Conservation (phyloP, 2,329 filamentous ascomycete genomes). For the Hymenotorrendiella dingleyae region DNA sequence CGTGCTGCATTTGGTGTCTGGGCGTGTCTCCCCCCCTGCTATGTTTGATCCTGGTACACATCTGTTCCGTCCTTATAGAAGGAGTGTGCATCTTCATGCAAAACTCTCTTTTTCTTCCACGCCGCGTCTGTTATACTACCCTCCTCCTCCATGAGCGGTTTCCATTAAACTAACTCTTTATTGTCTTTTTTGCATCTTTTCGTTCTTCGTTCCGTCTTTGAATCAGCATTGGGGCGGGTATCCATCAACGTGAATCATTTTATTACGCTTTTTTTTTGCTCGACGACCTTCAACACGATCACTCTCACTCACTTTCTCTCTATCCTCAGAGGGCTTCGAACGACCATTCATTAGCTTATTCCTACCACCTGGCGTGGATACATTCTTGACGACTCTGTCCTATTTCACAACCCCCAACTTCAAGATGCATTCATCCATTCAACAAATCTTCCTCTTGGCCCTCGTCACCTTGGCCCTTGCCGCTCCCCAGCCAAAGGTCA, state of each 20-base stretch:
- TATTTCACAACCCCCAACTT: slow-evolving; percentile 6
- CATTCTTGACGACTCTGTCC: slow-evolving; percentile 7
- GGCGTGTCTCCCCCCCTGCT: slow-evolving; percentile 11
- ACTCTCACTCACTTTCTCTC: slow-evolving; percentile 10
- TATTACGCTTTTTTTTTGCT: slow-evolving; percentile 5
- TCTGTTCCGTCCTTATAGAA: slow-evolving; percentile 16
- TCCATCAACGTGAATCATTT: slow-evolving; percentile 17
- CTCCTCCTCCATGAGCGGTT: slow-evolving; percentile 8
- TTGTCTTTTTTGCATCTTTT: slow-evolving; percentile 11
- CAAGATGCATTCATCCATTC: slow-evolving; percentile 28
- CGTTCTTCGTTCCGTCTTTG: slow-evolving; percentile 15
- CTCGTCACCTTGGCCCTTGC: slow-evolving; percentile 42
- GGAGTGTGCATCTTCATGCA: slow-evolving; percentile 21
- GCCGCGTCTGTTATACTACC: slow-evolving; percentile 21
- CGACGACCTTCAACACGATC: no score
- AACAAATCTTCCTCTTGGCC: slow-evolving; percentile 38
- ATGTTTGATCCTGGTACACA: slow-evolving; percentile 25
- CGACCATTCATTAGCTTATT: slow-evolving; percentile 15
- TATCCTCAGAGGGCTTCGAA: slow-evolving; percentile 10
- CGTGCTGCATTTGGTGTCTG: slow-evolving; percentile 26
- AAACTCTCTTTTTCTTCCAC: slow-evolving; percentile 14
- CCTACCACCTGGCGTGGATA: slow-evolving; percentile 30
- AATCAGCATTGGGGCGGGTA: slow-evolving; percentile 20
- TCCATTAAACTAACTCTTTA: slow-evolving; percentile 16
- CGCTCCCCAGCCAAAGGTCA: slow-evolving; percentile 36